phyloP scores from a whole-genome alignment of 176 grass and related monocot species.

The Calamus simplicifolius region DNA sequence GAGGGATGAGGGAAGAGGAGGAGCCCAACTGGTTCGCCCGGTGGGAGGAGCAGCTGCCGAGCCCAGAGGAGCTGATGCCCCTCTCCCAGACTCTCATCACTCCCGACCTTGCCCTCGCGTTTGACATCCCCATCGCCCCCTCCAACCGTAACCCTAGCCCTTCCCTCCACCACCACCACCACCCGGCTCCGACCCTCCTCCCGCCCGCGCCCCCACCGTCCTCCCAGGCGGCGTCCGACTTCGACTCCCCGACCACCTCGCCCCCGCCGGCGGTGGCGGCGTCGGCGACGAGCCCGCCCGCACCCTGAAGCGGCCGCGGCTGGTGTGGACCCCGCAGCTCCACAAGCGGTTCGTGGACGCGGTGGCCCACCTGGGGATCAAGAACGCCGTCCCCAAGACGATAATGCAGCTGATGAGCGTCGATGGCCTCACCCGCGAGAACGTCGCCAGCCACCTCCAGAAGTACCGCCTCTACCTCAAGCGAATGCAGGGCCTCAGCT shows the following conservation, averaged over 20 bases:
- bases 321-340: slow-evolving; percentile 91
- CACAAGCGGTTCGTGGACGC: slow-evolving; percentile 90
- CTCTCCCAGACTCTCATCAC: slow-evolving; percentile 85
- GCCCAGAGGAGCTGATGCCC: slow-evolving; percentile 77
- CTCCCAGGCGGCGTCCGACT: slow-evolving; percentile 26
- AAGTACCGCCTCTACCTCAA: slow-evolving; percentile 88
- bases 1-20: slow-evolving; percentile 71
- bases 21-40: slow-evolving; percentile 83
- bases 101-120: slow-evolving; percentile 74
- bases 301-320: slow-evolving; percentile 74
- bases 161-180: background rate
- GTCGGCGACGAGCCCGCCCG: slow-evolving; percentile 58
- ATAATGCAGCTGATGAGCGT: slow-evolving; percentile 98
- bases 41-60: slow-evolving; percentile 73
- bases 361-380: slow-evolving; percentile 83
- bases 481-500: slow-evolving; percentile 66
- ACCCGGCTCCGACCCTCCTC: slow-evolving; percentile 9
- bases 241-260: slow-evolving; percentile 30
- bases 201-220: background rate
- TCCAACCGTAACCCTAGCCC: background rate
- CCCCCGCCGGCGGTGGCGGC: slow-evolving; percentile 5
- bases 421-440: slow-evolving; percentile 86
- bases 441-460: slow-evolving; percentile 84
- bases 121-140: slow-evolving; percentile 54
- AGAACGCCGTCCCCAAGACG: slow-evolving; percentile 94